Percentiles rank a stretch among this genome's conserved stretches.
Evolutionary conservation across 225 moss, liverwort and hornwort species (phyloP).

Genomic region (Pseudoscleropodium purum): DNA sequence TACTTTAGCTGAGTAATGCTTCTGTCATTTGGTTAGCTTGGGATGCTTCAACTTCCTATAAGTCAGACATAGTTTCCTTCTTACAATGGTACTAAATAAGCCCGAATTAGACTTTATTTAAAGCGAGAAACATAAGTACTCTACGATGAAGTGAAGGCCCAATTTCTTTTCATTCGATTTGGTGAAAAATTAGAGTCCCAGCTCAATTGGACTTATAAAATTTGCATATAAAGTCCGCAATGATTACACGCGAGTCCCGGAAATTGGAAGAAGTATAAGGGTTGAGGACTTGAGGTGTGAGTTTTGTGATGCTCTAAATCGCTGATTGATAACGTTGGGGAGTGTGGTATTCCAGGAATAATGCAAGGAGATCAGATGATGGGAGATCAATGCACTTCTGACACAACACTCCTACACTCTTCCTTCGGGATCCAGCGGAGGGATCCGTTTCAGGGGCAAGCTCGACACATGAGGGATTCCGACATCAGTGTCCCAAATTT

Average conservation of each 20-base stretch:
- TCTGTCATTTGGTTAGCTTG: not conserved
- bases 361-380: constrained; percentile 39
- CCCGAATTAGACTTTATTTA: not conserved
- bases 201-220: not conserved
- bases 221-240: not conserved
- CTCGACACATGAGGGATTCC: constrained; percentile 23
- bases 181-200: not conserved
- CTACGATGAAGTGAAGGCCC: not conserved
- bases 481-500: constrained; percentile 12
- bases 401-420: constrained; percentile 36
- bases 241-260: not conserved
- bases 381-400: constrained; percentile 44
- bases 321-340: not conserved
- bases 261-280: not conserved
- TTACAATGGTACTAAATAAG: not conserved
- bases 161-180: not conserved
- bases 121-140: not conserved
- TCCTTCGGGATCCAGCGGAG: constrained; percentile 26
- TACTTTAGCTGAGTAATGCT: not conserved
- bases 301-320: not conserved
- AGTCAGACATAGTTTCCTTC: not conserved
- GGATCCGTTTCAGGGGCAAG: constrained; percentile 28
- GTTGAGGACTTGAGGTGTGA: not conserved
- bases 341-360: constrained; percentile 9
- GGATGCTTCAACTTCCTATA: not conserved